Conservation (phyloP, 805 yeast species). For the Scheffersomyces amazonensis region DNA sequence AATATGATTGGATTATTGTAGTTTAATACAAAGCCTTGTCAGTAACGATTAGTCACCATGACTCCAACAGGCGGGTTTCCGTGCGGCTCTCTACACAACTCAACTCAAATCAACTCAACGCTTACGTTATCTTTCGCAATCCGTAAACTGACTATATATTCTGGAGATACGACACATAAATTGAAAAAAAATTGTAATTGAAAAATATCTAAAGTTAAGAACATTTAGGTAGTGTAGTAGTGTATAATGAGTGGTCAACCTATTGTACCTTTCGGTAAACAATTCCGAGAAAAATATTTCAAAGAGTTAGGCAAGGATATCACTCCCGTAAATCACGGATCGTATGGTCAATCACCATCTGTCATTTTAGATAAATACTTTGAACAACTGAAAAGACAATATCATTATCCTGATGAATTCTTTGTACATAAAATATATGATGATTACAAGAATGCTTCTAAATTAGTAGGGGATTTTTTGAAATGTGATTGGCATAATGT, state of each 20-base stretch:
- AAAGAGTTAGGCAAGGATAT: slow-evolving; percentile 35
- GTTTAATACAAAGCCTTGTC: too few species aligned
- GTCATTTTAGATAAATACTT: slow-evolving; percentile 40
- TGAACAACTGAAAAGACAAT: slow-evolving; percentile 19
- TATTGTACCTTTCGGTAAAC: slow-evolving; percentile 44
- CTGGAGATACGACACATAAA: too few species aligned
- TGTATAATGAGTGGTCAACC: slow-evolving; percentile 1
- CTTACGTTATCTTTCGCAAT: too few species aligned
- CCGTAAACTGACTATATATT: too few species aligned
- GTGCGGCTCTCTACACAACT: too few species aligned
- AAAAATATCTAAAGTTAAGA: too few species aligned
- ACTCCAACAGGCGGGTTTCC: too few species aligned
- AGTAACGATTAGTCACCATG: too few species aligned
- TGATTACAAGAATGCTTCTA: slow-evolving; percentile 31
- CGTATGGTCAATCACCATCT: slow-evolving; percentile 57
- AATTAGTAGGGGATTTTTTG: slow-evolving; percentile 36
- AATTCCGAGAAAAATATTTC: slow-evolving; percentile 48
- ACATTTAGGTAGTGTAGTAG: too few species aligned
- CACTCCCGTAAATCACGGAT: slow-evolving; percentile 60
- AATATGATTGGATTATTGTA: too few species aligned
- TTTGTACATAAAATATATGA: slow-evolving; percentile 21
- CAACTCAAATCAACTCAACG: too few species aligned
- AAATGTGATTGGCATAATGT: slow-evolving; percentile 46
- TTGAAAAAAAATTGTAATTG: too few species aligned
- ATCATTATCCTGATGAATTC: slow-evolving; percentile 47